A percentile compares a stretch with the other conserved stretches of the same genome.
phyloP scores from a whole-genome alignment of 1,284 basidiomycete genomes.

The Cystobasidium slooffiae region DNA sequence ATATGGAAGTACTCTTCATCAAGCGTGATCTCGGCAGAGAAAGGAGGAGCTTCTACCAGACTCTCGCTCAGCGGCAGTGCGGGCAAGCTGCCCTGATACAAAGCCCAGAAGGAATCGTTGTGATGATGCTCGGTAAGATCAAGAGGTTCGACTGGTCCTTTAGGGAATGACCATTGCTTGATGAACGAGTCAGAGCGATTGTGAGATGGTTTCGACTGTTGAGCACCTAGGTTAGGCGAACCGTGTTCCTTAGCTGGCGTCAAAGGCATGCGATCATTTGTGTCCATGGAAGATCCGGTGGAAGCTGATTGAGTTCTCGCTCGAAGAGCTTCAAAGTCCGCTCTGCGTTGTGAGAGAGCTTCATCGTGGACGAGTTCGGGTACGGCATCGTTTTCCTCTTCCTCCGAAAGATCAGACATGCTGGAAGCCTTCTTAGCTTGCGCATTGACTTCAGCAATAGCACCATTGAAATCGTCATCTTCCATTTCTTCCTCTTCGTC shows the following conservation, averaged over 20 bases:
- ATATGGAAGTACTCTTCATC: slow-evolving; percentile 42
- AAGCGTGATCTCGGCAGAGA: slow-evolving; percentile 42
- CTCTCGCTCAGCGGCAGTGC: slow-evolving; percentile 20
- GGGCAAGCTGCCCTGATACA: slow-evolving; percentile 30
- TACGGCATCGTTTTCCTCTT: slow-evolving; percentile 37
- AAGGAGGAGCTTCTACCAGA: slow-evolving; percentile 31
- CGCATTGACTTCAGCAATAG: slow-evolving; percentile 23
- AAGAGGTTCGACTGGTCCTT: slow-evolving; percentile 37
- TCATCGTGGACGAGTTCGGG: slow-evolving; percentile 43
- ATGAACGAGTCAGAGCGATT: slow-evolving; percentile 43
- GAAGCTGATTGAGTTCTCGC: slow-evolving; percentile 35
- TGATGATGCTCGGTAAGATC: slow-evolving; percentile 22
- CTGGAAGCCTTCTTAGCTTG: slow-evolving; percentile 25
- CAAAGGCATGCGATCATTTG: slow-evolving; percentile 38
- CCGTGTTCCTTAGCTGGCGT: slow-evolving; percentile 21
- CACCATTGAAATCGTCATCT: slow-evolving; percentile 16
- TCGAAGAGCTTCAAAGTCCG: slow-evolving; percentile 6
- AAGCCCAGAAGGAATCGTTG: slow-evolving; percentile 34
- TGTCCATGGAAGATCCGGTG: slow-evolving; percentile 28
- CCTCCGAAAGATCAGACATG: slow-evolving; percentile 18
- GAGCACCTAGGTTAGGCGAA: slow-evolving; percentile 11
- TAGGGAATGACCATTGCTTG: slow-evolving; percentile 46
- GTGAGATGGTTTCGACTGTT: slow-evolving; percentile 32
- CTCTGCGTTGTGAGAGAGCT: slow-evolving; percentile 3
- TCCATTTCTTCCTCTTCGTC: slow-evolving; percentile 52